phyloP scores from a whole-genome alignment of 768 basidiomycete genomes.

The Tephrocybe rancida region DNA sequence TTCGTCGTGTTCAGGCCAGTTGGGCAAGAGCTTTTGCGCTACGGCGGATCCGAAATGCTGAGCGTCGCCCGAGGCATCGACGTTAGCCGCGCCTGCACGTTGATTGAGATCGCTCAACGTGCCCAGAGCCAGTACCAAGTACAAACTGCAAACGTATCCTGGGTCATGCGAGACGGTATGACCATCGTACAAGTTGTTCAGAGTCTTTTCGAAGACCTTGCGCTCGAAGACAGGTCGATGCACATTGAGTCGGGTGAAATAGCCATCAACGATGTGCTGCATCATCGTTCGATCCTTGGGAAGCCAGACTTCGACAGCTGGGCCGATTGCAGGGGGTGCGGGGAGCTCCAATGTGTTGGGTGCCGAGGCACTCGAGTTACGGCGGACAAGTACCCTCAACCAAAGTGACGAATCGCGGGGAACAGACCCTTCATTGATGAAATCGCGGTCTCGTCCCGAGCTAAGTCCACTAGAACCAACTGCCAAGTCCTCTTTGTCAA shows the following conservation, averaged over 20 bases:
- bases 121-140: slow-evolving; percentile 78
- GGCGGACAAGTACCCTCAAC: slow-evolving; percentile 55
- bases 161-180: slow-evolving; percentile 58
- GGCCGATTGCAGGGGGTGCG: slow-evolving; percentile 27
- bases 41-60: slow-evolving; percentile 38
- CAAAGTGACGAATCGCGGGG: slow-evolving; percentile 68
- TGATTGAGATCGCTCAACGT: slow-evolving; percentile 84
- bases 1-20: slow-evolving; percentile 83
- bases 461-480: slow-evolving; percentile 73
- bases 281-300: slow-evolving; percentile 78
- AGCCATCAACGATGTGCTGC: slow-evolving; percentile 62
- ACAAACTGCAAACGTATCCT: slow-evolving; percentile 77
- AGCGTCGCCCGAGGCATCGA: slow-evolving; percentile 38
- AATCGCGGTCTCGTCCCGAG: slow-evolving; percentile 68
- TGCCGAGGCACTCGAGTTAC: slow-evolving; percentile 39
- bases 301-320: slow-evolving; percentile 61
- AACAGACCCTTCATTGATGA: slow-evolving; percentile 45
- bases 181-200: slow-evolving; percentile 69
- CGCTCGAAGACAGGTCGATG: slow-evolving; percentile 80
- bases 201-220: slow-evolving; percentile 63
- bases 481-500: slow-evolving; percentile 74
- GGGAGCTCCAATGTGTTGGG: slow-evolving; percentile 38
- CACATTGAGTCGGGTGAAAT: slow-evolving; percentile 76
- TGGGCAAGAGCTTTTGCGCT: slow-evolving; percentile 64
- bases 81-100: slow-evolving; percentile 56